Evolutionary conservation across 345 rosid species (phyloP), one percentile per base, ranked within the genome.

Genomic region (Brassica incana): DNA sequence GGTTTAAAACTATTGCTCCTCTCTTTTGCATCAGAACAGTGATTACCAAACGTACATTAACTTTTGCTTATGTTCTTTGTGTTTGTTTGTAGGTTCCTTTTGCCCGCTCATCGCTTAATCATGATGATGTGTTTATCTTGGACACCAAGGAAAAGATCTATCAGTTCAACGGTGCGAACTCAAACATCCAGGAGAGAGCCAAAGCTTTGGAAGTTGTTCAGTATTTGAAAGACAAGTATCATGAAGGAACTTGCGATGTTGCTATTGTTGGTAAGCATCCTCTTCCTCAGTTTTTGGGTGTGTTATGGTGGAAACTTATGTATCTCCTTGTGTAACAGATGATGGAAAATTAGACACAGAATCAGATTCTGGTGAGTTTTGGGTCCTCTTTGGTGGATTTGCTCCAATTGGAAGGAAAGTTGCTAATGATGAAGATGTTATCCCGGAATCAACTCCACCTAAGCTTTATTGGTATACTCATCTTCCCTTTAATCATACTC

Each of bases 101-200:
- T 82, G 92, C 89, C 60, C 91, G 99, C 8, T 88, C 99, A 69
- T 90, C 97, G 23, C 78, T 93, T 76, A 96, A 96, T 90, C 99
- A 96, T 45, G 99, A 92, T 84, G 99, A 96, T 80, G 97, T 96
- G 58, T 96, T 96, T 85, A 93, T 93, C 81, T 82, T 96, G 85
- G 99, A 96, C 80, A 85, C 91, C 35, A 48, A 90, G 77, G 78
- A 85, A 40, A 96, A 96, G 88, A 90, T 96, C 72, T 96, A 86
- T 84, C 99, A 96, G 87, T 96, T 96, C 91, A 96, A 93, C 76
- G 99, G 98, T 74, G 87, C 97, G 79, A 93, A 96, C 79, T 93
- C 99, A 25, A 96, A 89, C 83, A 93, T 96, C 76, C 99, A 96
- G 81, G 99, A 96, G 87, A 90, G 99, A 78, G 98, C 94, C 15